phyloP scores from a whole-genome alignment of 2,329 filamentous ascomycete species.

The Emericellopsis cladophorae region DNA sequence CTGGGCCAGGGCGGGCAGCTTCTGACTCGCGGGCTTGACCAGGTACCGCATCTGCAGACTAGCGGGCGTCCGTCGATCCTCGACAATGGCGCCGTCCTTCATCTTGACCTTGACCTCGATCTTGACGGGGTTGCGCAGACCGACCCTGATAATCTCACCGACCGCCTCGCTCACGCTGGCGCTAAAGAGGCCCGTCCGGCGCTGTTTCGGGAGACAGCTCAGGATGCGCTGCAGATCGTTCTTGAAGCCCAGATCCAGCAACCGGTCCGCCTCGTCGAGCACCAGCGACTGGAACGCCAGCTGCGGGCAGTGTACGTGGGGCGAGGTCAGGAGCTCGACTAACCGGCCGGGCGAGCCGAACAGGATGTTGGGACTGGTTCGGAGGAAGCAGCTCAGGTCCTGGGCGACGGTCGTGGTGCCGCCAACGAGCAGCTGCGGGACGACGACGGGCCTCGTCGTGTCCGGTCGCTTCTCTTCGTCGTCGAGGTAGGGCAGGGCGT shows the following conservation, averaged over 20 bases:
- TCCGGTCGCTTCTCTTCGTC: constrained; percentile 44
- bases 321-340: constrained; percentile 74
- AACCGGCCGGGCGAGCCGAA: constrained; percentile 86
- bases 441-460: constrained; percentile 38
- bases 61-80: constrained; percentile 81
- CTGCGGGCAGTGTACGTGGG: constrained; percentile 76
- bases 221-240: constrained; percentile 80
- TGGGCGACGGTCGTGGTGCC: constrained; percentile 74
- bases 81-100: constrained; percentile 48
- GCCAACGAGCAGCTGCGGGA: constrained; percentile 82
- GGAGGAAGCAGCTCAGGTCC: constrained; percentile 75
- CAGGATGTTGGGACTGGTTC: constrained; percentile 74
- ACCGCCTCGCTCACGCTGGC: constrained; percentile 94
- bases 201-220: constrained; percentile 75
- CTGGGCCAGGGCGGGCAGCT: constrained; percentile 60
- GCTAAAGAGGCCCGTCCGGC: constrained; percentile 86
- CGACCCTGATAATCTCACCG: constrained; percentile 82
- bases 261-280: constrained; percentile 84
- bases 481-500: constrained; percentile 37
- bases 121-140: constrained; percentile 86
- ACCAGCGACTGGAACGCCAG: constrained; percentile 87
- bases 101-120: constrained; percentile 85
- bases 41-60: constrained; percentile 88
- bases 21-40: constrained; percentile 61
- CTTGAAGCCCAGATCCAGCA: constrained; percentile 90